Conservation (phyloP, 441 rosid species). For the Syzygium syzygioides region DNA sequence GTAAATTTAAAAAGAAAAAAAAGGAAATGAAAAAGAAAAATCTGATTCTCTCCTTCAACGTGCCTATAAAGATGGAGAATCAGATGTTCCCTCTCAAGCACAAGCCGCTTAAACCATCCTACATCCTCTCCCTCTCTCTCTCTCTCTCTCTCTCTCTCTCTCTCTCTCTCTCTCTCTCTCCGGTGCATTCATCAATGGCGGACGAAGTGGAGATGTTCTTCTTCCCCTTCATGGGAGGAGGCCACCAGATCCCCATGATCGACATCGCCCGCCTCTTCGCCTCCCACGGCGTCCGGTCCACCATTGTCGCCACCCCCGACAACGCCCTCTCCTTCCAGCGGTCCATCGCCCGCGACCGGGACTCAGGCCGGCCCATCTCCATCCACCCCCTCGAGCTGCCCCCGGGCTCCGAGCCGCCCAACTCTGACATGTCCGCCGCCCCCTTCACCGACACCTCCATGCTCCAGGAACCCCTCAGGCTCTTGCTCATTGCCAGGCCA, state of each 20-base stretch:
- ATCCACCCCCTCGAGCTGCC: constrained; percentile 4
- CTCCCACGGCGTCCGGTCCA: constrained; percentile 29
- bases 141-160: neutral
- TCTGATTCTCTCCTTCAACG: no score
- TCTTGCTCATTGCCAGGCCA: constrained; percentile 8
- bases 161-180: neutral
- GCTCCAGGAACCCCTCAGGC: constrained; percentile 22
- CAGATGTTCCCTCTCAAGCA: neutral
- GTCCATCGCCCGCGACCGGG: neutral
- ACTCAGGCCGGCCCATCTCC: constrained; percentile 5
- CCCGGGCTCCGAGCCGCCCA: neutral
- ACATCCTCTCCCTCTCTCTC: neutral
- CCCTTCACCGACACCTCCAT: constrained; percentile 19
- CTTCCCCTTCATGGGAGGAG: constrained; percentile 51
- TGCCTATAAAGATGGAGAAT: neutral
- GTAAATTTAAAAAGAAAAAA: neutral
- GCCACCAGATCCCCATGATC: constrained; percentile 49
- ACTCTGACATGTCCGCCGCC: neutral
- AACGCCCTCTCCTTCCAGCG: neutral
- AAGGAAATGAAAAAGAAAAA: neutral
- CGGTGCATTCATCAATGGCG: constrained; percentile 8
- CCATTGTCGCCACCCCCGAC: constrained; percentile 10
- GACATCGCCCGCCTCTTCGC: constrained; percentile 58
- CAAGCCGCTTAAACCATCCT: neutral
- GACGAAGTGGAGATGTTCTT: constrained; percentile 17